Evolutionary conservation across 1,284 basidiomycete genomes (phyloP), one percentile per base, ranked within the genome.

Genomic region (Stereum hirsutum): DNA sequence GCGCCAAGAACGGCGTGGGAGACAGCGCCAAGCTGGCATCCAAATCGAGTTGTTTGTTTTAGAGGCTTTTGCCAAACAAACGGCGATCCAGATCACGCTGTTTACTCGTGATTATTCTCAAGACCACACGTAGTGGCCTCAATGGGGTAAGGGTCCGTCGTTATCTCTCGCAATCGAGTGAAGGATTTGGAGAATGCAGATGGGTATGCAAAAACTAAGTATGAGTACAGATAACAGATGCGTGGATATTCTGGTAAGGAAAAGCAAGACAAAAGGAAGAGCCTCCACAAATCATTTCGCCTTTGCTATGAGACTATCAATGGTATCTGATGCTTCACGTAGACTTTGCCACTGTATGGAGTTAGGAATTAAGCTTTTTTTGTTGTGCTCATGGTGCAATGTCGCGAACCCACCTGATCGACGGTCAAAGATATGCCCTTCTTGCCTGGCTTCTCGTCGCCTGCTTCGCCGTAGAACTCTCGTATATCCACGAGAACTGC

Each of bases 381-480:
- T 24, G 23, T 26, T 14, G 41, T 28, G 24, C 19, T 8, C 27
- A 15, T 26, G 8, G 19, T 17, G 20, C 5, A 31, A n/a, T 15
- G 35, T 21, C 24, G 34, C 24, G 37, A 44, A 60, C 69, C 39
- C 49, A 85, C 84, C 71, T 88, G 86, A 28, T 89, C 88, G 0
- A 63, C 36, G 8, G 63, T 63, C n/a, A 92, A 65, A 0, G 79
- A 74, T 44, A 92, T 83, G 6, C 89, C 89, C 54, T 91, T 91
- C 60, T 84, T 83, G 0, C 87, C 85, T 0, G 89, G 89, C 50
- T 85, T 88, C 48, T 78, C 69, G n/a, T 80, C 72, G 4, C 74
- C 69, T 1, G 75, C 74, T 40, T 70, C 64, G 3, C 63, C 74
- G 53, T 84, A 92, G 54, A 71, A 89, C 60, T 92, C 89, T 42